Percentiles rank a stretch among this genome's conserved stretches.
phyloP scores from a whole-genome alignment of 2,329 filamentous ascomycete genomes.

The Xylaria digitata region DNA sequence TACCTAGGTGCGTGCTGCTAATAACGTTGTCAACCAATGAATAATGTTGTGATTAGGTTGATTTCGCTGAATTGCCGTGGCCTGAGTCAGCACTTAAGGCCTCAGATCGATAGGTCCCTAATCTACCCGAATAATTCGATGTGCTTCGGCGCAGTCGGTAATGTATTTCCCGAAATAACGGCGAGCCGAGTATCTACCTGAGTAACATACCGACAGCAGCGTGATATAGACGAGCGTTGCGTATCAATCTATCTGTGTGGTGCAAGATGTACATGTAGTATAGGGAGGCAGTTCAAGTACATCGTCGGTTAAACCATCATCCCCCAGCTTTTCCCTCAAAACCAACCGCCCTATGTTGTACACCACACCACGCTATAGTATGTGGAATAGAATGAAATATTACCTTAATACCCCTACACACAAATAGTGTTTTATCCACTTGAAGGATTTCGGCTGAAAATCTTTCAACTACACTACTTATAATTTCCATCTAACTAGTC shows the following conservation, averaged over 20 bases:
- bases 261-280: too few relatives aligned
- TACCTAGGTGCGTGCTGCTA: background rate
- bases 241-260: too few relatives aligned
- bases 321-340: background rate
- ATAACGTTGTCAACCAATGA: slow-evolving; percentile 18
- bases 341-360: background rate
- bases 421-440: too few relatives aligned
- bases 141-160: background rate
- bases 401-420: too few relatives aligned
- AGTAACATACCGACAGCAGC: too few relatives aligned
- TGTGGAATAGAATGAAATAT: too few relatives aligned
- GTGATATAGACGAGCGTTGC: too few relatives aligned
- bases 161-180: slow-evolving; percentile 20
- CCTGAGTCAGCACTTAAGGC: slow-evolving; percentile 4
- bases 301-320: too few relatives aligned
- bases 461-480: too few relatives aligned
- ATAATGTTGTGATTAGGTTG: slow-evolving; percentile 8
- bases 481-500: too few relatives aligned
- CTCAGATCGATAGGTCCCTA: background rate
- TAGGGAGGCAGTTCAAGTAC: too few relatives aligned
- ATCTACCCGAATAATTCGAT: background rate
- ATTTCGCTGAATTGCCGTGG: slow-evolving; percentile 1
- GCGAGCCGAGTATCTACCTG: background rate
- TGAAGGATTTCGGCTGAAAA: too few relatives aligned
- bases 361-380: background rate